Percentiles rank a stretch among this genome's conserved stretches.
phyloP scores from a whole-genome alignment of 352 stramenopile species.

The Pythium guiyangense region DNA sequence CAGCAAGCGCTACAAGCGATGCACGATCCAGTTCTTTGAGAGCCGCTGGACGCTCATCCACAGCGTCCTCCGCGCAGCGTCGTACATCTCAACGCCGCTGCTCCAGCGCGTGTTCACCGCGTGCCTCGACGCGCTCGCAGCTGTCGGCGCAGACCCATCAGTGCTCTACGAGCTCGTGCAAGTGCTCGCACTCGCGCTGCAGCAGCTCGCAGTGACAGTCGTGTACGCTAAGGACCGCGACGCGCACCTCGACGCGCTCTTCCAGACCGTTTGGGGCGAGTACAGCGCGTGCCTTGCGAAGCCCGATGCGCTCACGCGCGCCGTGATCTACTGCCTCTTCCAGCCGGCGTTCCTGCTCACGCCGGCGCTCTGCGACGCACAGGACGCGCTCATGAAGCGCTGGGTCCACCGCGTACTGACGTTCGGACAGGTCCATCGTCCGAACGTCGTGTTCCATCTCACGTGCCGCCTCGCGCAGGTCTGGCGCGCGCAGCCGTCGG shows the following conservation, averaged over 20 bases:
- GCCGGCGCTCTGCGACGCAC: conserved; percentile 10
- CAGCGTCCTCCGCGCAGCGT: conserved; percentile 38
- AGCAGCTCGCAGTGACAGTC: conserved; percentile 37
- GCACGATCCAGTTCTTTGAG: conserved; percentile 32
- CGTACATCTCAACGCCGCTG: conserved; percentile 39
- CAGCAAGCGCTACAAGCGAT: conserved; percentile 18
- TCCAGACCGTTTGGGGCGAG: conserved; percentile 60
- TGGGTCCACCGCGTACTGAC: conserved; percentile 50
- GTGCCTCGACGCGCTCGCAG: conserved; percentile 47
- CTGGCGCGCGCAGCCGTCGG: conserved; percentile 46
- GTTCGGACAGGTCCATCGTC: conserved; percentile 55
- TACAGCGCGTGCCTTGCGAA: conserved; percentile 72
- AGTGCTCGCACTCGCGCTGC: conserved; percentile 49
- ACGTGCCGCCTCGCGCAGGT: conserved; percentile 57
- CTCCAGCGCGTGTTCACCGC: conserved; percentile 31
- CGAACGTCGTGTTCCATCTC: conserved; percentile 81
- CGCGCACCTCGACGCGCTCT: conserved; percentile 29
- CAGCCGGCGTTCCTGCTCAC: conserved; percentile 57
- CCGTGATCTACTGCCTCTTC: conserved; percentile 66
- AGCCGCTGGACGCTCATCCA: conserved; percentile 60
- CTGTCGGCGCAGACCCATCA: conserved; percentile 44
- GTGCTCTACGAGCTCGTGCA: conserved; percentile 66
- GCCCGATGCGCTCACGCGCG: conserved; percentile 55
- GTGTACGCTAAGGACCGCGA: conserved; percentile 17
- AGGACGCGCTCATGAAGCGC: conserved; percentile 39